Conservation (phyloP, 805 yeast species). For the Tetrapisispora pingtungensis region DNA sequence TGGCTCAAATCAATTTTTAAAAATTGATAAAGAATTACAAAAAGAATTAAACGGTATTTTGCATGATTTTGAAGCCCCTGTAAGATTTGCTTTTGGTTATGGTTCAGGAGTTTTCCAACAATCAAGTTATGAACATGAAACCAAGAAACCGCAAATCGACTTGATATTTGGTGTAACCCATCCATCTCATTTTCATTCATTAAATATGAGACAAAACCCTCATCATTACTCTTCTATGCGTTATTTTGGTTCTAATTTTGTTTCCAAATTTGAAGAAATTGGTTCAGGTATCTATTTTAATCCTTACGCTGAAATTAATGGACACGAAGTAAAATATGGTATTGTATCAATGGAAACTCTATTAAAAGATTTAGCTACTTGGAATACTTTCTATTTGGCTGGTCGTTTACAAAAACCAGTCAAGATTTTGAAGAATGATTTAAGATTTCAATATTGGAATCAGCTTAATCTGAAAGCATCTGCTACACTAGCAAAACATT, state of each 20-base stretch:
- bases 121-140: slow-evolving; percentile 34
- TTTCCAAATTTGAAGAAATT: slow-evolving; percentile 48
- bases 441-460: slow-evolving; percentile 53
- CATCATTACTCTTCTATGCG: slow-evolving; percentile 68
- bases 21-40: slow-evolving; percentile 36
- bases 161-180: slow-evolving; percentile 72
- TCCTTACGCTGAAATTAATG: slow-evolving; percentile 66
- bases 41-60: slow-evolving; percentile 40
- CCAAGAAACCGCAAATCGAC: slow-evolving; percentile 64
- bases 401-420: slow-evolving; percentile 95
- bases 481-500: slow-evolving; percentile 43
- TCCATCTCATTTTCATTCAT: slow-evolving; percentile 65
- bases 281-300: slow-evolving; percentile 94
- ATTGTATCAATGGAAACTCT: slow-evolving; percentile 57
- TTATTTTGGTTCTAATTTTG: slow-evolving; percentile 47
- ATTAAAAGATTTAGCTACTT: slow-evolving; percentile 61
- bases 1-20: slow-evolving; percentile 49
- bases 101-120: slow-evolving; percentile 92
- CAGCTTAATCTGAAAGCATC: slow-evolving; percentile 74
- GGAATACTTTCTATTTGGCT: slow-evolving; percentile 81
- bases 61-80: slow-evolving; percentile 57
- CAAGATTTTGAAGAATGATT: slow-evolving; percentile 55
- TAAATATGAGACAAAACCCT: slow-evolving; percentile 57
- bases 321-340: slow-evolving; percentile 71
- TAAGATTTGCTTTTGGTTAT: slow-evolving; percentile 78